These are phyloP conservation scores for Strigomonas galati DNA, from an alignment of 208 protist species.

Conservation along the genomic window DNA sequence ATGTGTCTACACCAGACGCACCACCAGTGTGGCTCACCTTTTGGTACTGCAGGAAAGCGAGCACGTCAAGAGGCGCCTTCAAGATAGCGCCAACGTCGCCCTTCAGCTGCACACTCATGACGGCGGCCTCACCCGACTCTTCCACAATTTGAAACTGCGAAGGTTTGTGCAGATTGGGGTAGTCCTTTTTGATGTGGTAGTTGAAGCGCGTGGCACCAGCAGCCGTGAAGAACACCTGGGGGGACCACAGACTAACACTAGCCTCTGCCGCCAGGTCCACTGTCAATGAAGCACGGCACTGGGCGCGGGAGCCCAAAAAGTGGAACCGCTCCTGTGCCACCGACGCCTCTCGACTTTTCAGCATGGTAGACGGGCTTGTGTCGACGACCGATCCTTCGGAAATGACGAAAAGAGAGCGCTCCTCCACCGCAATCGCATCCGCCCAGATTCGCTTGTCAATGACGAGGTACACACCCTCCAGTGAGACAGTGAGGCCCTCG, in stretches of 20 bases:
- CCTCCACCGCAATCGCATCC: slow-evolving; percentile 17
- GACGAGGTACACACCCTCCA: slow-evolving; percentile 23
- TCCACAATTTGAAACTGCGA: background rate
- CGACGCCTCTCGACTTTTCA: background rate
- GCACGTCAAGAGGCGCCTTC: background rate
- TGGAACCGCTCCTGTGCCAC: background rate
- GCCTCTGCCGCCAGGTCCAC: background rate
- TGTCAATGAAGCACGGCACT: background rate
- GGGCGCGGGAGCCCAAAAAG: background rate
- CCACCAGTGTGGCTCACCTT: background rate
- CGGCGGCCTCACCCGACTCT: background rate
- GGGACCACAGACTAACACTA: background rate
- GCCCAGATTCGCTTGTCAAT: slow-evolving; percentile 2
- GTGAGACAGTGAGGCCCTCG: slow-evolving; percentile 27
- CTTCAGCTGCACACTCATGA: background rate
- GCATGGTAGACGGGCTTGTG: background rate
- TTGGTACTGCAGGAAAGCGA: background rate
- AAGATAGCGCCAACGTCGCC: background rate
- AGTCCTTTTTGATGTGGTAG: background rate
- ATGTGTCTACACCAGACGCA: background rate
- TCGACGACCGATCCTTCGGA: background rate
- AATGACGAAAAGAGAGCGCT: slow-evolving; percentile 22
- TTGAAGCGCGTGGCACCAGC: background rate
- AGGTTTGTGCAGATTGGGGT: background rate
- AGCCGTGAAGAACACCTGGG: background rate